phyloP scores from a whole-genome alignment of 805 yeast genomes.

The Teunomyces tritomae region DNA sequence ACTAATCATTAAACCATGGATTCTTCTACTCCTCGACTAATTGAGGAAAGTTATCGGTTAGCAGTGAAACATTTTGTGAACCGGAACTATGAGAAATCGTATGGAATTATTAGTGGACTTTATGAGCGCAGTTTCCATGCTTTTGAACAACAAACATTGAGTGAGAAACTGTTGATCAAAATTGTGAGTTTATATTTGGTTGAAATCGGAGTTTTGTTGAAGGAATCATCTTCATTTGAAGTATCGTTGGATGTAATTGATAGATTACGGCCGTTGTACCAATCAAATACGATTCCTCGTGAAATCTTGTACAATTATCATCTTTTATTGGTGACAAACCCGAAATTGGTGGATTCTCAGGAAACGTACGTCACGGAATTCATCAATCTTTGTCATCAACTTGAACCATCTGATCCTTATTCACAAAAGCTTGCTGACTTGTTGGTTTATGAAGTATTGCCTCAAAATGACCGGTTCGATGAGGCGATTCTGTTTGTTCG shows the following conservation, averaged over 20 bases:
- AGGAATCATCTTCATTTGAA: slow-evolving; percentile 8
- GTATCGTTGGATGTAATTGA: slow-evolving; percentile 11
- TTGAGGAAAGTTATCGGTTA: slow-evolving; percentile 23
- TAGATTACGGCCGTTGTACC: slow-evolving; percentile 17
- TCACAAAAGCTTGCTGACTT: slow-evolving; percentile 27
- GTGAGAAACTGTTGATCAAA: slow-evolving; percentile 30
- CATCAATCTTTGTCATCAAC: slow-evolving; percentile 1
- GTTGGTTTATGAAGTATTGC: slow-evolving; percentile 34
- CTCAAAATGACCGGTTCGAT: slow-evolving; percentile 24
- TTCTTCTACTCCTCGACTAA: background rate
- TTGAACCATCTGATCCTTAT: slow-evolving; percentile 10
- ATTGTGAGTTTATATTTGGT: slow-evolving; percentile 35
- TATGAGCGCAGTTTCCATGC: slow-evolving; percentile 20
- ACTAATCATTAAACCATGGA: background rate
- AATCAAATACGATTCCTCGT: slow-evolving; percentile 22
- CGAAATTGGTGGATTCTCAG: slow-evolving; percentile 13
- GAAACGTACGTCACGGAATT: slow-evolving; percentile 7
- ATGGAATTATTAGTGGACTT: slow-evolving; percentile 20
- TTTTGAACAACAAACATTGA: slow-evolving; percentile 21
- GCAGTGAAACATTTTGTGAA: slow-evolving; percentile 40
- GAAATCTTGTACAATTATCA: slow-evolving; percentile 33
- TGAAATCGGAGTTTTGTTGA: slow-evolving; percentile 27
- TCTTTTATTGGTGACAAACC: slow-evolving; percentile 28
- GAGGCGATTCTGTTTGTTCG: slow-evolving; percentile 27
- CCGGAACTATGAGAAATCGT: slow-evolving; percentile 35